Evolutionary conservation across 257 asterid genomes (phyloP).

Genomic region (Lycium ferocissimum): DNA sequence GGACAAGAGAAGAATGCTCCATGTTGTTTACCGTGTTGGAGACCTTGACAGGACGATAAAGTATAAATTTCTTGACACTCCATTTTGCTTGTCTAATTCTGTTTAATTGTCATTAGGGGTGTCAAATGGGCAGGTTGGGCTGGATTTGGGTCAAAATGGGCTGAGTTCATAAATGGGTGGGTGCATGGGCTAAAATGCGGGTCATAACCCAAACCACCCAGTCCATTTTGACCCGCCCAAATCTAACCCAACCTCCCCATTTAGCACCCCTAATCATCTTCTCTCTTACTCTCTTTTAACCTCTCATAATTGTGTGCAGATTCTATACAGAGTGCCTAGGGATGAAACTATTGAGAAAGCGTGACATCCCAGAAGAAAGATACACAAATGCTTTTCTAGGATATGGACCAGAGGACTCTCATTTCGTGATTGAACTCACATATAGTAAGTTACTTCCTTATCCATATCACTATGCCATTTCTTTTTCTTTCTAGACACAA

Average conservation of each 20-base stretch:
- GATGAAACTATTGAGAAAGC: slow-evolving; percentile 92
- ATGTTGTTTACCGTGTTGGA: slow-evolving; percentile 98
- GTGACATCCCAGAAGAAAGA: slow-evolving; percentile 93
- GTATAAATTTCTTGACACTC: slow-evolving; percentile 45
- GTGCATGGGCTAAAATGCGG: no score
- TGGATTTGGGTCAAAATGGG: no score
- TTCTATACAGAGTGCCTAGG: slow-evolving; percentile 97
- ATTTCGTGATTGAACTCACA: slow-evolving; percentile 95
- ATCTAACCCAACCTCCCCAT: no score
- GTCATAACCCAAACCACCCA: no score
- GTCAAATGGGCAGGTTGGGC: no score
- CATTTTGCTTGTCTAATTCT: slow-evolving; percentile 29
- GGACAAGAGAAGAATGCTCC: slow-evolving; percentile 97
- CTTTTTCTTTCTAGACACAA: neutral
- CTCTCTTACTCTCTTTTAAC: slow-evolving; percentile 12
- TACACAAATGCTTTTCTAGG: slow-evolving; percentile 98
- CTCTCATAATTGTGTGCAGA: slow-evolving; percentile 50
- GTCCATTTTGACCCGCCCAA: no score
- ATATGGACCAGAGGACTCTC: slow-evolving; percentile 98
- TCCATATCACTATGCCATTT: neutral
- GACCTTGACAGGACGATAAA: slow-evolving; percentile 97
- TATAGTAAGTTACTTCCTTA: slow-evolving; percentile 63
- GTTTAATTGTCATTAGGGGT: neutral
- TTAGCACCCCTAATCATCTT: neutral
- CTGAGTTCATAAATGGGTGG: no score